Base-by-base conservation (phyloP, 2,329 filamentous ascomycete species). In the Calonectria naviculata region DNA sequence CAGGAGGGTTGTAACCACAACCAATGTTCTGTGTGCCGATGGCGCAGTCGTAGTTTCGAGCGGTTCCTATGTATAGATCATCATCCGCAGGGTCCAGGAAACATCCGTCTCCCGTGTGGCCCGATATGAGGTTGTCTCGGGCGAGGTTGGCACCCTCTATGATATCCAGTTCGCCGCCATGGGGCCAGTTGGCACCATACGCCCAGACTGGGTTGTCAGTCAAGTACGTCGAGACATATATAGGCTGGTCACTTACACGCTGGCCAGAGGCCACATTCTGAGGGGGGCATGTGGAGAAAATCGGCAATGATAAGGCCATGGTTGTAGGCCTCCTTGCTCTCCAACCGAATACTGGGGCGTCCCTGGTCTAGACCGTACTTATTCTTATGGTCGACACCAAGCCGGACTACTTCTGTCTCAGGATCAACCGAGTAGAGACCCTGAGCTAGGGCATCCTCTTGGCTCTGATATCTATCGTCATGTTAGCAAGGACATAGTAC, bases 241-340 rank as follows among this genome's bases (percentile, higher is more conserved):
- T 0, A 34, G 19, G 4, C 21, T 36, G 24, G 5, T 1, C 6
- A 82, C 84, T 80, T 84, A 91, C 88, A 94, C 81, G 93, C 91
- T 65, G 93, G 93, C 93, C 93, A 95, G 26, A 90, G 87, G 26
- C 93, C 93, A 74, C 93, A 95, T 62, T 89, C 85, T 2, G 91
- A 90, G 2, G 87, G 87, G 4, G 93, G 93, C 92, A 95, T 95
- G 75, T 95, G 93, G 21, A 86, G 85, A 63, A 95, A 88, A 79
- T 95, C 93, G 26, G 93, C 86, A 61, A 95, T 91, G 75, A 95
- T 90, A 12, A 95, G 87, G 1, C 92, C 93, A 74, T 91, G 87
- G 34, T 87, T 89, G 80, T 91, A 95, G 5, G 85, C 81, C 61
- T 89, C 86, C 65, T 89, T 92, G 81, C 91, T 93, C 49, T 90